Evolutionary conservation across 805 yeast genomes (phyloP).

Genomic region (Sugiyamaella qingdaonensis): DNA sequence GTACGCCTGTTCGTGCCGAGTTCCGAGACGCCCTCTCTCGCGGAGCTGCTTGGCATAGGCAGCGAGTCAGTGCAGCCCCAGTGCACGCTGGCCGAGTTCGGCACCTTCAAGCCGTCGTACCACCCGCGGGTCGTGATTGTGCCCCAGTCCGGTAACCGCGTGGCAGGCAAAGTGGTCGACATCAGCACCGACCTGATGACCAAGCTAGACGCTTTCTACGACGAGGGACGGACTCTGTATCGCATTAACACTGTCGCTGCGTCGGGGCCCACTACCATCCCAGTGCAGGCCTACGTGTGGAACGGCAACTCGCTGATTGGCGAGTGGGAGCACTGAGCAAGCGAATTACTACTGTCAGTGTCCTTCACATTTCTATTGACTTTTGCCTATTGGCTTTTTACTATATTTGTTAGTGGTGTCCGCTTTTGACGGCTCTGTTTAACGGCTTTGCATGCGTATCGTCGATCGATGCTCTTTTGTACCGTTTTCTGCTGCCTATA

Average conservation of each 20-base stretch:
- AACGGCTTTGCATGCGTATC: too few species aligned
- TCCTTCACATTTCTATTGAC: background rate
- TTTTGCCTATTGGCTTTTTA: too few species aligned
- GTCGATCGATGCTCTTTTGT: too few species aligned
- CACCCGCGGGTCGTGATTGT: constrained; percentile 1
- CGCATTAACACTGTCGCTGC: background rate
- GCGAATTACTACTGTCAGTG: too few species aligned
- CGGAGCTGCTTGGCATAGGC: background rate
- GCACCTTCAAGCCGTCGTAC: constrained; percentile 5
- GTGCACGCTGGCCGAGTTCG: background rate
- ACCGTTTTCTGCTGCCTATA: too few species aligned
- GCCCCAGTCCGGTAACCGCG: background rate
- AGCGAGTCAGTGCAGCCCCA: background rate
- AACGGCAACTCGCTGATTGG: constrained; percentile 17
- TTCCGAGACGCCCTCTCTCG: background rate
- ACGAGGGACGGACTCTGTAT: constrained; percentile 14
- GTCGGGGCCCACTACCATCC: background rate
- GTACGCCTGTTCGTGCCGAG: constrained; percentile 1
- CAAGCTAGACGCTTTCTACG: constrained; percentile 9
- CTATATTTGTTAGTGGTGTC: too few species aligned
- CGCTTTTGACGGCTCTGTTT: too few species aligned
- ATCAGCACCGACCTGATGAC: background rate
- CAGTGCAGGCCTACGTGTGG: constrained; percentile 14
- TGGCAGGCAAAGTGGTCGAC: constrained; percentile 3
- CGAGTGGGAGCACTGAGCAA: constrained; percentile 11